These are phyloP conservation scores for Termitomyces sp. DNA, from an alignment of 1,284 basidiomycete species.

Conservation along the genomic window DNA sequence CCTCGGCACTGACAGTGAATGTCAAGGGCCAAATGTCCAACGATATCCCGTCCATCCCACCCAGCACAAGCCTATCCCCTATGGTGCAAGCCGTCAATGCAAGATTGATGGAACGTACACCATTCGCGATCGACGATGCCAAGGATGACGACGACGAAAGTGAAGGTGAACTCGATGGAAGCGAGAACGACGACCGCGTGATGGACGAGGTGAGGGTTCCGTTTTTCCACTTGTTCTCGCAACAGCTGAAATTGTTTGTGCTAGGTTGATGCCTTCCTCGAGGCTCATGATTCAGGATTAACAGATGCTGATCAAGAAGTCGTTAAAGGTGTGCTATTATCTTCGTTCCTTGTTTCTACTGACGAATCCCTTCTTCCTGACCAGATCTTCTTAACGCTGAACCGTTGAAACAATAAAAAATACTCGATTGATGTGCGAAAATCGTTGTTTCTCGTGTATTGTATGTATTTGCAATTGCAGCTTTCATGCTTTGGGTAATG, in stretches of 20 bases:
- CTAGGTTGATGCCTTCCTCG: slow-evolving; percentile 86
- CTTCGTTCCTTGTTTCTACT: not conserved
- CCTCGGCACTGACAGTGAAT: slow-evolving; percentile 36
- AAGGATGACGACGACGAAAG: slow-evolving; percentile 77
- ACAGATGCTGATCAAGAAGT: slow-evolving; percentile 81
- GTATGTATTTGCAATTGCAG: slow-evolving; percentile 3
- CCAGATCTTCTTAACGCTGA: slow-evolving; percentile 62
- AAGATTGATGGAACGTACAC: slow-evolving; percentile 83
- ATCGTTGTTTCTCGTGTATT: slow-evolving; percentile 5
- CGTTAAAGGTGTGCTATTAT: slow-evolving; percentile 55
- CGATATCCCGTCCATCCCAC: slow-evolving; percentile 25
- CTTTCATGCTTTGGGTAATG: slow-evolving; percentile 3
- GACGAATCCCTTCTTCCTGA: not conserved
- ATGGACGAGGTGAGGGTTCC: slow-evolving; percentile 74
- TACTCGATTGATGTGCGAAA: not conserved
- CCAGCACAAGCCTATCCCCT: slow-evolving; percentile 40
- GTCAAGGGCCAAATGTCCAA: slow-evolving; percentile 26
- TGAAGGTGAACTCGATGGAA: slow-evolving; percentile 53
- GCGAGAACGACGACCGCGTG: slow-evolving; percentile 71
- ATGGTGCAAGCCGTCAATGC: slow-evolving; percentile 77
- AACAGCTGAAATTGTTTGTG: slow-evolving; percentile 3
- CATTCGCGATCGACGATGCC: slow-evolving; percentile 91
- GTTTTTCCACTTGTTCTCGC: not conserved
- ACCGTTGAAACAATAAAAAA: slow-evolving; percentile 42
- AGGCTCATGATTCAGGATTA: slow-evolving; percentile 83